phyloP scores from a whole-genome alignment of 2,329 filamentous ascomycete genomes.

The Nannizziopsis arthrosporioides region DNA sequence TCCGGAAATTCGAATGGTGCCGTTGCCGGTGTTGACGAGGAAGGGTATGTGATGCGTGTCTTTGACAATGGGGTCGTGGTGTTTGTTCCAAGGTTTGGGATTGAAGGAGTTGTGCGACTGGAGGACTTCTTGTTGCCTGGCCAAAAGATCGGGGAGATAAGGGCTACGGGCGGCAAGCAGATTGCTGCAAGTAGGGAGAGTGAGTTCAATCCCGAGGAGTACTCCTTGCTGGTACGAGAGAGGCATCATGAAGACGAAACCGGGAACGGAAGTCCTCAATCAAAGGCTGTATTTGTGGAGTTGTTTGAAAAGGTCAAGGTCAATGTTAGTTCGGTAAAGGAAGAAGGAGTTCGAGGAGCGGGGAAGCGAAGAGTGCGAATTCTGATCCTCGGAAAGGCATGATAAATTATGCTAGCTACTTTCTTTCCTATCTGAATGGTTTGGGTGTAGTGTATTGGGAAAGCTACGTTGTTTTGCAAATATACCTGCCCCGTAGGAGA shows the following conservation, averaged over 20 bases:
- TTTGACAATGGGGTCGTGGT: constrained; percentile 97
- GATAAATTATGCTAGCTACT: too few relatives aligned
- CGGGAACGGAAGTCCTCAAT: constrained; percentile 31
- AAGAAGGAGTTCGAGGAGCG: constrained; percentile 60
- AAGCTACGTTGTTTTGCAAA: too few relatives aligned
- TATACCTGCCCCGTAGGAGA: too few relatives aligned
- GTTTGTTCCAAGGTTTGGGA: constrained; percentile 88
- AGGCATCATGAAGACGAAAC: constrained; percentile 46
- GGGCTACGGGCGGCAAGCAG: constrained; percentile 5
- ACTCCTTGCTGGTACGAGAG: constrained; percentile 54
- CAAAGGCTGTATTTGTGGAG: constrained; percentile 48
- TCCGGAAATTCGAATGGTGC: constrained; percentile 6
- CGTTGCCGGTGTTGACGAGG: constrained; percentile 52
- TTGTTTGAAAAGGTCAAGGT: constrained; percentile 88
- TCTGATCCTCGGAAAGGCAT: constrained; percentile 26
- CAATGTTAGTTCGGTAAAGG: constrained; percentile 80
- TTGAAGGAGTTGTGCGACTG: constrained; percentile 80
- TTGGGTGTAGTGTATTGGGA: too few relatives aligned
- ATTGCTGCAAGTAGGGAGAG: constrained; percentile 48
- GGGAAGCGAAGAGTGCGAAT: constrained; percentile 64
- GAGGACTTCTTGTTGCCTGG: constrained; percentile 59
- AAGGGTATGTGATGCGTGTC: constrained; percentile 91
- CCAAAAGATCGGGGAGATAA: constrained; percentile 19
- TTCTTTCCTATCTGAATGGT: too few relatives aligned
- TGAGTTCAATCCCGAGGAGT: constrained; percentile 75